Evolutionary conservation across 2,329 filamentous ascomycete species (phyloP).

Genomic region (Trichoderma brevicompactum): DNA sequence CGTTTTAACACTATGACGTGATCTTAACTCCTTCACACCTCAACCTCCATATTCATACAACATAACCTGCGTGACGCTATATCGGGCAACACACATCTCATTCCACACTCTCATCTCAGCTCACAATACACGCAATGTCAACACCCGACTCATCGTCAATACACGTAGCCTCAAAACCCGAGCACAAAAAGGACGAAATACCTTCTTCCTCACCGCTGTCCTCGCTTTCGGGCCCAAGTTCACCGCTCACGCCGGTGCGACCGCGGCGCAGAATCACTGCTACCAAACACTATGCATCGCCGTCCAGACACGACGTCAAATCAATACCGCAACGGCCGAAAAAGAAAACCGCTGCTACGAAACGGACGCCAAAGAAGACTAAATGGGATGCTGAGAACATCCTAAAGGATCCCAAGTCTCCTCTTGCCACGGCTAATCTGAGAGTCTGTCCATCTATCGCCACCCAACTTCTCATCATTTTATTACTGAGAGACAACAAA

Average conservation of each 20-base stretch:
- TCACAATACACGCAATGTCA: conserved; percentile 4
- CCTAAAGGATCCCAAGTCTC: conserved; percentile 45
- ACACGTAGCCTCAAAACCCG: background rate
- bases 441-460: conserved; percentile 37
- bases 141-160: background rate
- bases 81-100: background rate
- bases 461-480: too few species aligned
- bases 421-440: conserved; percentile 45
- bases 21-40: background rate
- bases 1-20: background rate
- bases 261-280: conserved; percentile 3
- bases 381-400: conserved; percentile 46
- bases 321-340: conserved; percentile 17
- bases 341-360: background rate
- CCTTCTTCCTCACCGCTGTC: conserved; percentile 19
- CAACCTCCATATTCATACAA: background rate
- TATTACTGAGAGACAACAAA: too few species aligned
- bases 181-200: background rate
- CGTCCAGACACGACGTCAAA: background rate
- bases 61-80: too few species aligned
- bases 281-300: background rate
- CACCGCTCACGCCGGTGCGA: conserved; percentile 7
- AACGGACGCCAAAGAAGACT: conserved; percentile 33
- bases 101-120: background rate
- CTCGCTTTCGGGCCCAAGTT: conserved; percentile 6